Evolutionary conservation across 2,329 filamentous ascomycete species (phyloP).

Genomic region (Sordariomycetes sp.): DNA sequence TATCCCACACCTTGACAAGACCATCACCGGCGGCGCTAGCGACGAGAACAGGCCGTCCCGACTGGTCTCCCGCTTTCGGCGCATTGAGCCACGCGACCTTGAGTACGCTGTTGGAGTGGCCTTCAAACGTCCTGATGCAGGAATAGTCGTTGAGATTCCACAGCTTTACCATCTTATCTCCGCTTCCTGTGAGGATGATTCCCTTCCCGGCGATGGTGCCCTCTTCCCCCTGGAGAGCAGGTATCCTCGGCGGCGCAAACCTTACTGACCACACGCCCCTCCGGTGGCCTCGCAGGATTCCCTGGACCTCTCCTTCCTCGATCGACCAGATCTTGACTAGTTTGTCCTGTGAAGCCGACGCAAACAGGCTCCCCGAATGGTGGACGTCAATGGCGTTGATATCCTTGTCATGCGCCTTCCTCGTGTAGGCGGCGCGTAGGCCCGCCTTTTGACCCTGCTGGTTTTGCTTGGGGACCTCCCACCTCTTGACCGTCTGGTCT

Average conservation of each 20-base stretch:
- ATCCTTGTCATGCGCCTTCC: slow-evolving; percentile 96
- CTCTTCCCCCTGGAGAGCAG: slow-evolving; percentile 60
- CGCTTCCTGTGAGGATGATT: slow-evolving; percentile 78
- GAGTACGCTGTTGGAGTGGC: slow-evolving; percentile 88
- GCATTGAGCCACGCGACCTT: slow-evolving; percentile 80
- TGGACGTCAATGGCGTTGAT: slow-evolving; percentile 91
- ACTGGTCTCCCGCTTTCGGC: slow-evolving; percentile 33
- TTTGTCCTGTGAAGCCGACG: slow-evolving; percentile 91
- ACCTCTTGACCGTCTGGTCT: slow-evolving; percentile 90
- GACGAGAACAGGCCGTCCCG: slow-evolving; percentile 56
- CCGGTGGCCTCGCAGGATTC: slow-evolving; percentile 84
- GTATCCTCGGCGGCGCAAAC: slow-evolving; percentile 73
- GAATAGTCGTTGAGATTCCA: slow-evolving; percentile 91
- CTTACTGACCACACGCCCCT: slow-evolving; percentile 93
- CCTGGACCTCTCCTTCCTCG: slow-evolving; percentile 80
- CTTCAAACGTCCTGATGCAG: slow-evolving; percentile 88
- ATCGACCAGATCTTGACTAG: slow-evolving; percentile 95
- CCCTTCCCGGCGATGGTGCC: slow-evolving; percentile 68
- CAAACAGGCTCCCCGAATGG: slow-evolving; percentile 66
- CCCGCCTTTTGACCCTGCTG: slow-evolving; percentile 35
- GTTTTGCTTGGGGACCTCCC: slow-evolving; percentile 59
- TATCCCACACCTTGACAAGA: slow-evolving; percentile 93
- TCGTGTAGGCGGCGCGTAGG: slow-evolving; percentile 65
- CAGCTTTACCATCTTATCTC: slow-evolving; percentile 91
- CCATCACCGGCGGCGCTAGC: slow-evolving; percentile 89